Evolutionary conservation across 2,329 filamentous ascomycete species (phyloP).

Genomic region (Aplosporella prunicola): DNA sequence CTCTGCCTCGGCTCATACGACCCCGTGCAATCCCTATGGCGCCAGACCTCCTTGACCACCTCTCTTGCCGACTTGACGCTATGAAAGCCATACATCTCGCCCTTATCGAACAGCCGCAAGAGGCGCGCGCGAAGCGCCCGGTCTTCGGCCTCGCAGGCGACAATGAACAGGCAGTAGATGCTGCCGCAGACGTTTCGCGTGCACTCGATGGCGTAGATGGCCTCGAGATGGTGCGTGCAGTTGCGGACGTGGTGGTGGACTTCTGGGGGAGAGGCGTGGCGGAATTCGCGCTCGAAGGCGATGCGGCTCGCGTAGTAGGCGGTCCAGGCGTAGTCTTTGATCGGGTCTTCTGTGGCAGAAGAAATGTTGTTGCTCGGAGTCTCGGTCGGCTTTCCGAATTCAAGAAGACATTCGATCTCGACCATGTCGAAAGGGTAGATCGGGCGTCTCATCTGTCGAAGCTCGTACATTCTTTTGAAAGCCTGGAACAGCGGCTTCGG

Average conservation of each 20-base stretch:
- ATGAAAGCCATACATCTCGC: constrained; percentile 2
- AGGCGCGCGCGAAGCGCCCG: not conserved
- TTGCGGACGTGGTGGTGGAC: constrained; percentile 3
- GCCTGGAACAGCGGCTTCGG: constrained; percentile 6
- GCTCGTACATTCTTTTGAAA: constrained; percentile 3
- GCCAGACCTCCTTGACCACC: constrained; percentile 3
- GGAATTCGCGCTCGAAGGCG: constrained; percentile 7
- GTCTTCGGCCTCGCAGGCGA: constrained; percentile 7
- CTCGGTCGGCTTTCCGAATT: not conserved
- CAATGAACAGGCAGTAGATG: constrained; percentile 6
- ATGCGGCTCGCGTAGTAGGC: constrained; percentile 8
- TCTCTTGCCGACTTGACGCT: constrained; percentile 3
- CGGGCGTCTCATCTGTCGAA: not conserved
- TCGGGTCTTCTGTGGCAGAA: constrained; percentile 2
- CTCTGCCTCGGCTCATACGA: not conserved
- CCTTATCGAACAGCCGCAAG: constrained; percentile 3
- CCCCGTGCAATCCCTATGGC: constrained; percentile 1
- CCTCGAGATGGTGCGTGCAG: constrained; percentile 1
- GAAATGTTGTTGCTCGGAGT: not conserved
- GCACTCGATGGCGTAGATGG: constrained; percentile 7
- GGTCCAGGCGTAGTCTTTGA: constrained; percentile 5
- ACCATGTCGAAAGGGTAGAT: not conserved
- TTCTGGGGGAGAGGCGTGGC: not conserved
- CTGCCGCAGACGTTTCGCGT: constrained; percentile 4
- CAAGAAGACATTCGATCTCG: not conserved